Evolutionary conservation across 345 rosid species (phyloP).

Genomic region (Firmiana major): DNA sequence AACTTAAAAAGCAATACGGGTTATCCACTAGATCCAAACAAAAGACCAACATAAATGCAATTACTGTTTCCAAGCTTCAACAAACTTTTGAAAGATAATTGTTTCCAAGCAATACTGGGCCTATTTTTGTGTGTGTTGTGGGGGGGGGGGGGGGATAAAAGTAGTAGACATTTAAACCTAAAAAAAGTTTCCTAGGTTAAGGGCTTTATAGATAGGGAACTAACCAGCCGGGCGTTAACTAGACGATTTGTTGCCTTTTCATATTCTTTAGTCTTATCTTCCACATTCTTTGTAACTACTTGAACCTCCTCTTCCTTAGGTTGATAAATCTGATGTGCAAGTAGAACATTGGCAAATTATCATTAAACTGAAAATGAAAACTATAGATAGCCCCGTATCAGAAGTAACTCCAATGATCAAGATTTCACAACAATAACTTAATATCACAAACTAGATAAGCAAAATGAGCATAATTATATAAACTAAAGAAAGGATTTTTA

Average conservation of each 20-base stretch:
- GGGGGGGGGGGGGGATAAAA: no score
- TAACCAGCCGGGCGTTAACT: constrained; percentile 59
- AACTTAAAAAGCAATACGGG: constrained; percentile 34
- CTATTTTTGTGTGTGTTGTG: not conserved
- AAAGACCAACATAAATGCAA: not conserved
- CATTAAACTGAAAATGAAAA: not conserved
- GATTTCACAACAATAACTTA: not conserved
- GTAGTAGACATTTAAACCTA: no score
- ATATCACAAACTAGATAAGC: not conserved
- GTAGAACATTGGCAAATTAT: constrained; percentile 12
- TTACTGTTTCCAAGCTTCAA: constrained; percentile 1
- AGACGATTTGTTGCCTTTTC: constrained; percentile 80
- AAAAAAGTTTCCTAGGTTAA: not conserved
- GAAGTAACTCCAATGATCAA: not conserved
- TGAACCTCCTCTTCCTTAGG: constrained; percentile 73
- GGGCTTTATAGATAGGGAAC: constrained; percentile 24
- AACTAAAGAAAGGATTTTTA: not conserved
- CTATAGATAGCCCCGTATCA: not conserved
- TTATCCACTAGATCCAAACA: not conserved
- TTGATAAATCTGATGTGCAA: constrained; percentile 53
- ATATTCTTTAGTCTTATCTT: constrained; percentile 55
- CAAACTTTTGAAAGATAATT: not conserved
- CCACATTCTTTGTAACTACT: constrained; percentile 46
- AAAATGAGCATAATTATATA: not conserved
- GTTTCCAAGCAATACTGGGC: not conserved